Percentiles rank a stretch among this genome's conserved stretches.
Conservation (phyloP, 2,329 filamentous ascomycete genomes). For the Cladosporium sphaerospermum region DNA sequence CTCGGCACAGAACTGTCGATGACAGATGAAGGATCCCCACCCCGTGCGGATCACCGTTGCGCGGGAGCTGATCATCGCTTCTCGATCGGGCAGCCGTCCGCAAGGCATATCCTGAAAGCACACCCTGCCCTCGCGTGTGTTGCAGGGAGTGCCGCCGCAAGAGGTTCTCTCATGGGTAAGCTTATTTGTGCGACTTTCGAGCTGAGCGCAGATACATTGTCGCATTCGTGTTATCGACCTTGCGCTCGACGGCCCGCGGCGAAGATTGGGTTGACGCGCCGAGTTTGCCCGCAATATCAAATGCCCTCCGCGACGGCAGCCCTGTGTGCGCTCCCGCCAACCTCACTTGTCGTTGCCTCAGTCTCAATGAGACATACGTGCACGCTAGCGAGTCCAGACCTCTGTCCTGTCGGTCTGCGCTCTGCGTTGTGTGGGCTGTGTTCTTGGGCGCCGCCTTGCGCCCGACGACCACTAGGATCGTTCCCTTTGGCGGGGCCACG, state of each 20-base stretch:
- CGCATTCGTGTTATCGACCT: too few species aligned
- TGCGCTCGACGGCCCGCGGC: too few species aligned
- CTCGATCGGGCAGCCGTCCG: neutral
- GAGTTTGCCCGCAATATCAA: neutral
- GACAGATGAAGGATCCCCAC: neutral
- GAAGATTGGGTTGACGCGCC: too few species aligned
- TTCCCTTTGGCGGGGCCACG: too few species aligned
- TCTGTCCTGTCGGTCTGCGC: too few species aligned
- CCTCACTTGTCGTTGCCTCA: too few species aligned
- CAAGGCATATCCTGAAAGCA: neutral
- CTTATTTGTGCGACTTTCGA: neutral
- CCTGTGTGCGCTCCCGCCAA: neutral
- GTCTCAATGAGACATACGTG: too few species aligned
- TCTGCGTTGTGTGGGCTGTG: too few species aligned
- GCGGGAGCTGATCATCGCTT: neutral
- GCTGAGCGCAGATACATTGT: too few species aligned
- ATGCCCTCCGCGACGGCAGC: neutral
- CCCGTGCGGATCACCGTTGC: constrained; percentile 10
- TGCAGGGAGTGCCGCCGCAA: neutral
- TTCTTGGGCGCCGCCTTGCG: too few species aligned
- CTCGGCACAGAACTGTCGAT: neutral
- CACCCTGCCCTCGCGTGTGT: neutral
- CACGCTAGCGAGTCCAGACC: too few species aligned
- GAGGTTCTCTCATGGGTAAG: neutral
- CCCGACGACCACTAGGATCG: too few species aligned